Base-by-base conservation (phyloP, 2,329 filamentous ascomycete genomes). In the Exophiala mesophila region DNA sequence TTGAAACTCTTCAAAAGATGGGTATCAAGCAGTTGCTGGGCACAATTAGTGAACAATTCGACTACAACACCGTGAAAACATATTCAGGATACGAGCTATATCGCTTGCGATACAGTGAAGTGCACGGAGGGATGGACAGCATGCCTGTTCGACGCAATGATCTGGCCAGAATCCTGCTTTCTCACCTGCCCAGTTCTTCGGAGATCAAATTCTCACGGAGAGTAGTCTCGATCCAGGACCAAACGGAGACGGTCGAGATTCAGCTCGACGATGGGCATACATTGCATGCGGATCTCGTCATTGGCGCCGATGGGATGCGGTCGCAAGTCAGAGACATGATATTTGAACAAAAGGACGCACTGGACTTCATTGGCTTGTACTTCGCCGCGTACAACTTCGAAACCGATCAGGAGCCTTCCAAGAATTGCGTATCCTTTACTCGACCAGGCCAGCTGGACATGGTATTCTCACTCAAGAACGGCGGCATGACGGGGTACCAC, bases 1-100 rank as follows among this genome's bases (percentile, higher is more conserved):
- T 78, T 32, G 62, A 73, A 9, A 69, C 77, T 6, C 53, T 79
- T 12, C 68, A 64, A 44, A 64, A 65, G 2, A 78, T 80, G 74
- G 73, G 71, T 0, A 59, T 80, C 15, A 36, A 12, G 20, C 36
- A 3, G 36, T 34, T 3, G 13, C 36, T 5, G 21, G 35, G 9
- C 16, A 21, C 10, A n/a, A n/a, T n/a, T n/a, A n/a, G n/a, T n/a
- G n/a, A n/a, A n/a, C n/a, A n/a, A n/a, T 40, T 35, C 18, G 42
- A 40, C n/a, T 3, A 13, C 19, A 45, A 45, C 29, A 30, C 30
- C 28, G 29, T 45, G 29, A 35, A 17, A 15, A 36, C 39, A 23
- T 28, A 23, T 30, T 13, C 34, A 19, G 36, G 42, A 4, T 34
- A 20, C 13, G 31, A 40, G 18, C 15, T 45, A 19, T 40, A 30